These are phyloP conservation scores for Phalaenopsis aphrodite DNA, from an alignment of 106 monocot genomes.

Conservation along the genomic window DNA sequence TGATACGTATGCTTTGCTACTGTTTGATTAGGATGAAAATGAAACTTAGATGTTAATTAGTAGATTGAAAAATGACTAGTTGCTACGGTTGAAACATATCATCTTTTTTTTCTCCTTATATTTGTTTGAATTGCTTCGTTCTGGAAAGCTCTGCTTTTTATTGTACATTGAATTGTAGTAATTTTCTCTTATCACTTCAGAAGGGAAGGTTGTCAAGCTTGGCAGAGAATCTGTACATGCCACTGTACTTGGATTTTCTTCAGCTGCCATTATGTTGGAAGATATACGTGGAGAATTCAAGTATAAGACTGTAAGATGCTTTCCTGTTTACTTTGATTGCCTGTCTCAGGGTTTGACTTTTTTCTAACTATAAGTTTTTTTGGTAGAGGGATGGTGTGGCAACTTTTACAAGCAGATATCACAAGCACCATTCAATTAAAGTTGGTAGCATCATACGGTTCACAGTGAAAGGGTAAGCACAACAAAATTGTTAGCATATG, in stretches of 20 bases:
- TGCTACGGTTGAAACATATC: not conserved
- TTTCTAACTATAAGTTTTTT: not conserved
- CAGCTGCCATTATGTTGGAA: conserved; percentile 54
- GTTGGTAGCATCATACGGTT: conserved; percentile 57
- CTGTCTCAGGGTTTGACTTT: not conserved
- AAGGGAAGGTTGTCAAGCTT: conserved; percentile 78
- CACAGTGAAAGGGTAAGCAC: conserved; percentile 50
- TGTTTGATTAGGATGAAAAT: not conserved
- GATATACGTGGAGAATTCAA: conserved; percentile 66
- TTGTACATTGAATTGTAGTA: not conserved
- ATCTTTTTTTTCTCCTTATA: not conserved
- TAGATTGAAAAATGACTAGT: not conserved
- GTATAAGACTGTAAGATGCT: conserved; percentile 49
- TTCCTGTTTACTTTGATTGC: not conserved
- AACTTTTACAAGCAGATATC: conserved; percentile 27
- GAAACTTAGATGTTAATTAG: not conserved
- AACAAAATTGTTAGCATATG: not conserved
- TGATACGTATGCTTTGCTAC: not conserved
- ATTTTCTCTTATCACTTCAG: conserved; percentile 24
- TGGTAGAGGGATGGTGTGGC: conserved; percentile 33
- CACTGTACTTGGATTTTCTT: conserved; percentile 62
- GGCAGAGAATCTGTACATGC: conserved; percentile 63
- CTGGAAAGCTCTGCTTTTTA: not conserved
- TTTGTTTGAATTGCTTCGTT: not conserved
- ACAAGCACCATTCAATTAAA: conserved; percentile 52